Evolutionary conservation across 2,329 filamentous ascomycete species (phyloP).

Genomic region (Thelonectria rubi): DNA sequence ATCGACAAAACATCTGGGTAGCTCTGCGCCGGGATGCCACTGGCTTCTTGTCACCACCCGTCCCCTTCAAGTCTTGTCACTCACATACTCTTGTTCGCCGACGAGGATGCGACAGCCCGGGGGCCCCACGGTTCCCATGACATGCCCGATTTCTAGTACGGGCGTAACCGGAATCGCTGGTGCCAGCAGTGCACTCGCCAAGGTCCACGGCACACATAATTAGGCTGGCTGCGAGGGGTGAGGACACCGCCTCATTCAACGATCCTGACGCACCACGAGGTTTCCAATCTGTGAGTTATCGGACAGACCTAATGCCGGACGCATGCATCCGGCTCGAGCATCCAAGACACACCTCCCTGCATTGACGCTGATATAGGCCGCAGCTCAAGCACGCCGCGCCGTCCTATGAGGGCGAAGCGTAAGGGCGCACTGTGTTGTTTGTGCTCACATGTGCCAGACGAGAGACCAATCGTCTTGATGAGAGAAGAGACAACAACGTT

Average conservation of each 20-base stretch:
- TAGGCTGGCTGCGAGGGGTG: conserved; percentile 13
- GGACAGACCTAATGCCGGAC: conserved; percentile 23
- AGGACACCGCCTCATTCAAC: conserved; percentile 14
- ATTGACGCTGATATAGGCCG: conserved; percentile 22
- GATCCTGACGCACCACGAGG: conserved; percentile 19
- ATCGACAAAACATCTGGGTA: conserved; percentile 6
- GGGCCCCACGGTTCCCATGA: conserved; percentile 2
- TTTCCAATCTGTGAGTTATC: conserved; percentile 12
- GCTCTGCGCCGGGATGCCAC: not conserved
- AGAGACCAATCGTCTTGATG: conserved; percentile 17
- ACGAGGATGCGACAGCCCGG: not conserved
- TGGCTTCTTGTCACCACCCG: not conserved
- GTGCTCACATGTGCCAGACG: conserved; percentile 12
- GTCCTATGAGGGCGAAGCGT: conserved; percentile 21
- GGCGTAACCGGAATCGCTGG: conserved; percentile 6
- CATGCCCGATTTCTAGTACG: not conserved
- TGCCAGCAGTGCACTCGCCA: conserved; percentile 3
- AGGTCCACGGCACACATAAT: conserved; percentile 18
- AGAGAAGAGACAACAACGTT: conserved; percentile 30
- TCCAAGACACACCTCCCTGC: conserved; percentile 27
- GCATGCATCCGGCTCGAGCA: conserved; percentile 23
- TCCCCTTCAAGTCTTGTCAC: not conserved
- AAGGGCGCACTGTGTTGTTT: conserved; percentile 23
- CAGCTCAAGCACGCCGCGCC: conserved; percentile 18
- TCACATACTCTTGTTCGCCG: not conserved